Evolutionary conservation across 495 filamentous ascomycete species (phyloP), one percentile per base, ranked within the genome.

Genomic region (Parachaetomium inaequale): DNA sequence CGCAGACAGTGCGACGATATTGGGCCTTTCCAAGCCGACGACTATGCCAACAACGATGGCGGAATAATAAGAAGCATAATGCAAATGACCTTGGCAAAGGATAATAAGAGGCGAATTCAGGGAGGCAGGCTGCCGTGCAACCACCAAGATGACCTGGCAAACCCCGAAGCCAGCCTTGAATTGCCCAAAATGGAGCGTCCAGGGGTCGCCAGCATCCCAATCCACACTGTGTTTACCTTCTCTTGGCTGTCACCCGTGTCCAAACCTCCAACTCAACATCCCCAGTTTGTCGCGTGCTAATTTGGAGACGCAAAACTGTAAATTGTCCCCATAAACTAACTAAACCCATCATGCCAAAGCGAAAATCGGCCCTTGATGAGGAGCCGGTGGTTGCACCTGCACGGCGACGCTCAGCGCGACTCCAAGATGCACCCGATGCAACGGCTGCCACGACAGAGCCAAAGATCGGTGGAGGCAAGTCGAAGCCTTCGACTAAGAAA

Each of bases 331-430:
- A n/a, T n/a, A n/a, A n/a, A n/a, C n/a, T n/a, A 21, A 43, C 7
- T 21, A 7, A 38, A 43, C 42, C 7, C 0, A 66, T 6, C 34
- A 79, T 79, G 77, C 66, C 68, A 4, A 80, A 79, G 50, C 70
- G 76, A 45, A 79, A 78, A 57, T 72, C 75, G 21, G 51, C 47
- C 2, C 63, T 61, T 8, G 59, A 14, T 1, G 64, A 59, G 5
- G 43, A 61, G 38, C 19, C 34, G 21, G 58, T 32, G 6, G 60
- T 21, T 7, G 64, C 67, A 29, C 23, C 67, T 17, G 38, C 55
- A 19, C 67, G 36, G 17, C 63, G 69, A 1, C 67, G 69, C 26
- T 71, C 69, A 7, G 29, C 63, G 38, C 68, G 68, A 19, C 49
- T 52, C 3, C 52, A 46, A 7, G 60, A 60, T 14, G 4, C 51